Base-by-base conservation (phyloP, 2,329 filamentous ascomycete species). In the Fusarium virguliforme region DNA sequence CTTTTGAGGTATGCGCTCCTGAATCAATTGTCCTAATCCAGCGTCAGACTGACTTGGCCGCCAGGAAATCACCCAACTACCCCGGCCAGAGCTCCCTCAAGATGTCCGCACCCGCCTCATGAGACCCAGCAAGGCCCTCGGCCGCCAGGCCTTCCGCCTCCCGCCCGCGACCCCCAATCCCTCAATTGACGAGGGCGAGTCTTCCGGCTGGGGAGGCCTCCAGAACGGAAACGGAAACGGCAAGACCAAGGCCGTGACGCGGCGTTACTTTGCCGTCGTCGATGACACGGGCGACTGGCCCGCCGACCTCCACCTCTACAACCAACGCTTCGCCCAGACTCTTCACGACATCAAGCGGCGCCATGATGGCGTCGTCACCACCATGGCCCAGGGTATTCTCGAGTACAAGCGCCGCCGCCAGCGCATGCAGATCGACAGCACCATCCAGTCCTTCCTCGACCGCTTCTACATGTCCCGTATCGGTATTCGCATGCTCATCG, bases 391-490 rank as follows among this genome's bases (percentile, higher is more conserved):
- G 82, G 96, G 96, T 66, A 98, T 99, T 74, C 88, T 98, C 65
- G 96, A 99, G 83, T 99, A 97, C 87, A 99, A 99, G 85, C 93
- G 95, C 62, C 95, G 92, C 80, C 90, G 94, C 68, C 96, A 99
- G 86, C 91, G 96, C 60, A 96, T 98, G 92, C 96, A 98, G 80
- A 99, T 99, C 78, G 96, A 98, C 83, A 92, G 95, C 80, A 97
- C 95, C 75, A 98, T 99, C 65, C 96, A 99, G 81, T 92, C 94
- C 61, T 99, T 99, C 85, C 90, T 99, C 73, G 96, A 99, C 83
- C 93, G 96, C 65, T 99, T 99, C 83, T 99, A 99, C 87, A 99
- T 99, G 96, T 98, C 95, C 48, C 94, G 96, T 70, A 99, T 99
- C 78, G 96, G 96, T 73, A 99, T 99, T 75, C 93, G 96, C 76